Evolutionary conservation across 768 basidiomycete species (phyloP).

Genomic region (Tylopilus vinaceipallidus): DNA sequence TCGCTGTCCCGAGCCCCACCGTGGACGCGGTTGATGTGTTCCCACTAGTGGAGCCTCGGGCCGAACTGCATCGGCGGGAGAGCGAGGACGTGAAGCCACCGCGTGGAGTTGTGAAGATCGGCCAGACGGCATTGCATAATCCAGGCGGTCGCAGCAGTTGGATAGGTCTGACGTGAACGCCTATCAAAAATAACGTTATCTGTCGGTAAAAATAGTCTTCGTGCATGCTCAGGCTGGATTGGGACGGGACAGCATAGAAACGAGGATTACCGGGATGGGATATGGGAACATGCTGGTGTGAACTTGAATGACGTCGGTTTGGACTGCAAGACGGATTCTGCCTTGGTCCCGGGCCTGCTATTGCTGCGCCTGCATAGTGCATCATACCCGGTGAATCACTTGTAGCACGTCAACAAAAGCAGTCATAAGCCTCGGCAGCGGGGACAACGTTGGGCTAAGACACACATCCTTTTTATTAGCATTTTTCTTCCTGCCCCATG

Average conservation of each 20-base stretch:
- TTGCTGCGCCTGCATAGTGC: too few relatives aligned
- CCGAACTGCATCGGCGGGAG: slow-evolving; percentile 10
- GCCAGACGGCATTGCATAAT: slow-evolving; percentile 92
- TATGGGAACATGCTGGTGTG: neutral
- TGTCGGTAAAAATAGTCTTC: neutral
- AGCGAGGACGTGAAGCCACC: slow-evolving; percentile 21
- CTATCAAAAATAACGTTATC: neutral
- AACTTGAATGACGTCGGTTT: neutral
- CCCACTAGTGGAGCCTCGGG: slow-evolving; percentile 15
- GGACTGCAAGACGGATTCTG: neutral
- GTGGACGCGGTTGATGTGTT: slow-evolving; percentile 61
- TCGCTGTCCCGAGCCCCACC: slow-evolving; percentile 60
- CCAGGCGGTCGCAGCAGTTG: slow-evolving; percentile 87
- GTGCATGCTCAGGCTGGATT: too few relatives aligned
- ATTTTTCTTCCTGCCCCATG: too few relatives aligned
- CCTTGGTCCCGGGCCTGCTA: too few relatives aligned
- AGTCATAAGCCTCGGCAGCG: too few relatives aligned
- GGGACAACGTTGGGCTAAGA: too few relatives aligned
- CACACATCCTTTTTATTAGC: too few relatives aligned
- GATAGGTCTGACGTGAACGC: slow-evolving; percentile 62
- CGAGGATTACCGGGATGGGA: neutral
- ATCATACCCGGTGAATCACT: too few relatives aligned
- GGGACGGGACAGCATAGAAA: neutral
- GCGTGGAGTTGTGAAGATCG: slow-evolving; percentile 76
- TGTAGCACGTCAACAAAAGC: too few relatives aligned